phyloP scores from a whole-genome alignment of 257 asterid genomes.

The Gentiana dahurica region DNA sequence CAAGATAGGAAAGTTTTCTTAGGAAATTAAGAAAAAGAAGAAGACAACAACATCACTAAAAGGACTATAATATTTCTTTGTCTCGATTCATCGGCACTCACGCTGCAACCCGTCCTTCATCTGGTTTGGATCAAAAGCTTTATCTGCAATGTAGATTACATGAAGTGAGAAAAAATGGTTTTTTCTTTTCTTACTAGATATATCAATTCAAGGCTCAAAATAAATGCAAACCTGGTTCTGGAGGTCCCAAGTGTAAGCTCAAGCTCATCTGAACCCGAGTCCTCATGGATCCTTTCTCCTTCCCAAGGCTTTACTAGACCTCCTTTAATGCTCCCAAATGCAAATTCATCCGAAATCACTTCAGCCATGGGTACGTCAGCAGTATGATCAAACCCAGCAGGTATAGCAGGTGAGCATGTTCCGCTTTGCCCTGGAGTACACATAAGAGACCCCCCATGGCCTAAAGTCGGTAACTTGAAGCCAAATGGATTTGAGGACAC shows the following conservation, averaged over 20 bases:
- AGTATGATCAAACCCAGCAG: slow-evolving; percentile 26
- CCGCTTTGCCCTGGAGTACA: slow-evolving; percentile 59
- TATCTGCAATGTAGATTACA: slow-evolving; percentile 5
- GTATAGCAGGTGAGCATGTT: slow-evolving; percentile 64
- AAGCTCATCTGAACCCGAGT: slow-evolving; percentile 37
- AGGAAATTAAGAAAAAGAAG: too few species aligned
- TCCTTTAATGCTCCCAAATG: slow-evolving; percentile 27
- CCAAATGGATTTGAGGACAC: slow-evolving; percentile 65
- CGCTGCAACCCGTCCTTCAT: too few species aligned
- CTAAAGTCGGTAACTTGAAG: slow-evolving; percentile 25
- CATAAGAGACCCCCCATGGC: slow-evolving; percentile 39
- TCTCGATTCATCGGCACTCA: too few species aligned
- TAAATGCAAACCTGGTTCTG: slow-evolving; percentile 23
- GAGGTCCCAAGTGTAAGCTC: slow-evolving; percentile 53
- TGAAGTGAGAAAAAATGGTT: neutral
- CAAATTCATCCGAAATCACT: slow-evolving; percentile 35
- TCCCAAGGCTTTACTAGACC: slow-evolving; percentile 51
- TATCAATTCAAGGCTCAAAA: too few species aligned
- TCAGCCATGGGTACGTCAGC: slow-evolving; percentile 59
- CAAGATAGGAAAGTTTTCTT: too few species aligned
- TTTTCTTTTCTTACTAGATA: too few species aligned
- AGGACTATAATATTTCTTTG: too few species aligned
- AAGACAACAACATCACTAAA: too few species aligned
- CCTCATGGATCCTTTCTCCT: slow-evolving; percentile 53
- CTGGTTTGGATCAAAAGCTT: neutral